phyloP scores from a whole-genome alignment of 2,329 filamentous ascomycete genomes.

The Dothidotthia symphoricarpi region DNA sequence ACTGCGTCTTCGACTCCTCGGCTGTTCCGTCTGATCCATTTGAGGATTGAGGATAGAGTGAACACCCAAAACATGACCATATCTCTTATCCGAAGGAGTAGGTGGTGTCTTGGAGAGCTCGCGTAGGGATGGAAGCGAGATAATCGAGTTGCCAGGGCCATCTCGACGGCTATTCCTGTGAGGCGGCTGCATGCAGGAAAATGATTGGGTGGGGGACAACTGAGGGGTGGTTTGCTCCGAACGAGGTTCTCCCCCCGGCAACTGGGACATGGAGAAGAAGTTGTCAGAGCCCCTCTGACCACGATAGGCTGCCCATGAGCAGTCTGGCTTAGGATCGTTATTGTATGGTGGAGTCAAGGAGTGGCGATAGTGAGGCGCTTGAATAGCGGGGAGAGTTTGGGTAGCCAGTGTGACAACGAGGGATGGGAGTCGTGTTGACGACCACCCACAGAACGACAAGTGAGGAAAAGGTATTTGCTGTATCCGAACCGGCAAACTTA shows the following conservation, averaged over 20 bases:
- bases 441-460: conserved; percentile 24
- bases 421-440: conserved; percentile 20
- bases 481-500: conserved; percentile 1
- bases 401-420: conserved; percentile 39
- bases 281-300: conserved; percentile 36
- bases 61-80: conserved; percentile 42
- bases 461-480: conserved; percentile 1
- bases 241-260: conserved; percentile 20
- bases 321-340: conserved; percentile 31
- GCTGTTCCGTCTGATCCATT: conserved; percentile 34
- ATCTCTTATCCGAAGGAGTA: conserved; percentile 31
- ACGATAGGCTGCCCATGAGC: conserved; percentile 38
- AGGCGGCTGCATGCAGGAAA: conserved; percentile 28
- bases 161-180: conserved; percentile 22
- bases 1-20: conserved; percentile 41
- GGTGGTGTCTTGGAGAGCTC: conserved; percentile 38
- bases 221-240: conserved; percentile 30
- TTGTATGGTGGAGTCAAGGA: conserved; percentile 35
- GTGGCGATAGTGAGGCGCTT: conserved; percentile 30
- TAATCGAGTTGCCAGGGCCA: conserved; percentile 12
- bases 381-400: conserved; percentile 39
- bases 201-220: conserved; percentile 27
- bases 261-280: conserved; percentile 31
- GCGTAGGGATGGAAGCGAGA: conserved; percentile 38
- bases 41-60: conserved; percentile 50